Evolutionary conservation across 1,284 basidiomycete genomes (phyloP), one percentile per base, ranked within the genome.

Genomic region (Rhodotorula sp.): DNA sequence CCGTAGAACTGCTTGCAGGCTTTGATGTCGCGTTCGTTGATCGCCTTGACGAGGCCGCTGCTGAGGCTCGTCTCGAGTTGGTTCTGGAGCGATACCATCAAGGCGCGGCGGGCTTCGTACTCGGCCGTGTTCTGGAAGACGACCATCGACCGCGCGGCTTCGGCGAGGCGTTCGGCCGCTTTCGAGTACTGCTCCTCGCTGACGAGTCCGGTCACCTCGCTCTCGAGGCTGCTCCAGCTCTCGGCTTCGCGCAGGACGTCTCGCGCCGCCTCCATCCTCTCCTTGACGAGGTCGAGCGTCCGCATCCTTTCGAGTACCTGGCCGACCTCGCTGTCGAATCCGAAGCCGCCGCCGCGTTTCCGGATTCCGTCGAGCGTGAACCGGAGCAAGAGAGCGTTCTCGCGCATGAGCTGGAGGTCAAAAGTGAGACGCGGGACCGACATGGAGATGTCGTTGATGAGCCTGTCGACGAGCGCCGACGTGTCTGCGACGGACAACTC

Each of bases 321-420:
- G 3, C 87, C 89, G 30, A 72, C 68, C 42, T 70, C 63, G 51
- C 84, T 83, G 37, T 84, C 81, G 29, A 67, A 64, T 3, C 84
- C 86, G 18, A 68, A 69, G 6, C 64, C 68, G 7, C 65, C 67
- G 18, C 75, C 55, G 37, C 75, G 68, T n/a, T 77, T 78, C 10
- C 76, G 72, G 53, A 78, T 75, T n/a, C 63, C 68, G 64, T 77
- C 74, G 58, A 78, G 71, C 7, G 77, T 77, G 68, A 77, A 78
- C 74, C 90, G 88, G 26, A 96, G 84, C 3, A 89, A 86, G 20
- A 90, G 81, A 0, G 93, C 92, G 49, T 89, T 88, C 79, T 96
- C 94, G 60, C 91, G 88, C 87, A 96, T 94, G 81, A 95, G 94
- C 79, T 96, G 93, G 29, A 97, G 84, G 81, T 96, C 94, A 79